These are phyloP conservation scores for Agaricus subrufescens DNA, from an alignment of 768 basidiomycete genomes.

Conservation along the genomic window DNA sequence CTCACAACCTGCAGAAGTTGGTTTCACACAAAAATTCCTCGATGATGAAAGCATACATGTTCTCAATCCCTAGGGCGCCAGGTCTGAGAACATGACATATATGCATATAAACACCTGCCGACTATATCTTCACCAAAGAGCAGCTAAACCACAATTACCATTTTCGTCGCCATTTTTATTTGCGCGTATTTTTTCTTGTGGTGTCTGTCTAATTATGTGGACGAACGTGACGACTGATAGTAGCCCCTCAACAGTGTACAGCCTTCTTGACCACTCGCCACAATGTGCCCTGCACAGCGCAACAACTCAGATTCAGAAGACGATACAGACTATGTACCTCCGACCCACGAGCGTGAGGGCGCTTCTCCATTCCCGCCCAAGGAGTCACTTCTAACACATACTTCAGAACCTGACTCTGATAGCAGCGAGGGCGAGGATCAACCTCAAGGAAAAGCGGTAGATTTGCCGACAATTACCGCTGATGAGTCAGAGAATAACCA, in stretches of 20 bases:
- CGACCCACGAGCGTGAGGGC: slow-evolving; percentile 32
- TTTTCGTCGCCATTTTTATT: background rate
- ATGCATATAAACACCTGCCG: background rate
- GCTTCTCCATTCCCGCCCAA: background rate
- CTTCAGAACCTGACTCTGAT: slow-evolving; percentile 12
- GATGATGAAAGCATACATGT: too few species aligned
- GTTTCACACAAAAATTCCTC: too few species aligned
- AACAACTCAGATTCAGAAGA: slow-evolving; percentile 57
- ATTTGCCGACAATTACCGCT: slow-evolving; percentile 7
- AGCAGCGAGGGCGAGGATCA: slow-evolving; percentile 7
- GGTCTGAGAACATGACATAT: too few species aligned
- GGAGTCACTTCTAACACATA: background rate
- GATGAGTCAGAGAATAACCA: slow-evolving; percentile 39
- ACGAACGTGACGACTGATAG: too few species aligned
- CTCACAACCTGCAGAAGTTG: too few species aligned
- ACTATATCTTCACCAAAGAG: too few species aligned
- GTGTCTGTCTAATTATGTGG: too few species aligned
- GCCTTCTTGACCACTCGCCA: background rate
- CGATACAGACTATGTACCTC: slow-evolving; percentile 68
- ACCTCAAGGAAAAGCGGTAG: background rate
- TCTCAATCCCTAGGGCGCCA: too few species aligned
- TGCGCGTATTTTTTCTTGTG: background rate
- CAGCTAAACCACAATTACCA: too few species aligned
- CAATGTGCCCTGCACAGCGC: slow-evolving; percentile 3
- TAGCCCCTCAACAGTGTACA: too few species aligned